Evolutionary conservation across 345 rosid species (phyloP), one percentile per base, ranked within the genome.

Genomic region (Reutealis trisperma): DNA sequence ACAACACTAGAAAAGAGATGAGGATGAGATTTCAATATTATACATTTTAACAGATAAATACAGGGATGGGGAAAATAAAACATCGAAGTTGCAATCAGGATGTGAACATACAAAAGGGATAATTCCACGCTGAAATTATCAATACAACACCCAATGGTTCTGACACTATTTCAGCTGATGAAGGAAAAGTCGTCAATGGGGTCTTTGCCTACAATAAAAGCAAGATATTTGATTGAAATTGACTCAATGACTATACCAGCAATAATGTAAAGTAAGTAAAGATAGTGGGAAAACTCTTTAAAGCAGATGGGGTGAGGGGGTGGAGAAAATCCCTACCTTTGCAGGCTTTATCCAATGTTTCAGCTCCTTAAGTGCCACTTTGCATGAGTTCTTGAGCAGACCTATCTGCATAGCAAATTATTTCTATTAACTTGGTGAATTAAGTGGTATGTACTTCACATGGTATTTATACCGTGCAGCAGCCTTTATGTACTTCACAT

Each of bases 61-160:
- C 22, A 32, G 67, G 11, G 25, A 55, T 49, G 12, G 22, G 24
- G 25, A 30, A 19, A 13, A 62, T 41, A 58, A 60, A 57, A 45
- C 12, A 11, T 57, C 10, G 22, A 79, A 54, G 61, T 78, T 42
- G 62, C 52, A 75, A 67, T 49, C 27, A 58, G 69, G 74, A 42
- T 34, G n/a, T 71, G 15, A 21, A 88, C 94, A 16, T 91, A 96
- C 98, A 75, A 21, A 92, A 85, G 13, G 99, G 99, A 85, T 87
- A 96, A 67, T 96, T 94, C 99, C 99, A 96, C 6, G 98, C 93
- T 18, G 99, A 96, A 80, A 96, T 92, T 73, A 96, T 78, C 77
- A 96, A 78, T 13, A 94, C 98, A 81, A 90, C 91, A 60, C 99
- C 99, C 71, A 96, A 75, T 60, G 99, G 99, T 80, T 96, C 99